Percentiles rank a stretch among this genome's conserved stretches.
These are phyloP conservation scores for Candida chauliodis DNA, from an alignment of 805 yeast genomes.

Conservation along the genomic window DNA sequence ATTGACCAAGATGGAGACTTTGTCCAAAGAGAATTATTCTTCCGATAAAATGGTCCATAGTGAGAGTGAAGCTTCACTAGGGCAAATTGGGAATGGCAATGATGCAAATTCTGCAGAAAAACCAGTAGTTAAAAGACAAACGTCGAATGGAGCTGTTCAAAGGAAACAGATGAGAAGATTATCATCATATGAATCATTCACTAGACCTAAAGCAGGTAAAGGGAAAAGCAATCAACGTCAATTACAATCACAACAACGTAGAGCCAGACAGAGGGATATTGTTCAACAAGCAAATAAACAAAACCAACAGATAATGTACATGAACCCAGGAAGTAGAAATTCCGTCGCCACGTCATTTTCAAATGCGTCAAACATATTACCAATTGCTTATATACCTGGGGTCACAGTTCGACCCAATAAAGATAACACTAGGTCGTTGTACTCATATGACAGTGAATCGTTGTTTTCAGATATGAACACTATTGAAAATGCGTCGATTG, in stretches of 20 bases:
- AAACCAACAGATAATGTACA: conserved; percentile 11
- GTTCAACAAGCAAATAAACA: conserved; percentile 9
- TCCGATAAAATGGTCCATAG: background rate
- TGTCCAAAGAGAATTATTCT: background rate
- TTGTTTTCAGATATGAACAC: conserved; percentile 42
- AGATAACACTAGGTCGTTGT: conserved; percentile 41
- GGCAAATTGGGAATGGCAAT: background rate
- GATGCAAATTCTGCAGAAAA: background rate
- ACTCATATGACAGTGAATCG: conserved; percentile 42
- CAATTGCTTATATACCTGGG: conserved; percentile 93
- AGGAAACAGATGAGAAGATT: conserved; percentile 21
- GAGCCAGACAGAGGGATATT: conserved; percentile 12
- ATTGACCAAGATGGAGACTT: conserved; percentile 2
- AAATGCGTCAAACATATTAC: conserved; percentile 82
- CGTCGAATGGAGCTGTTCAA: background rate
- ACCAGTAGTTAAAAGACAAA: conserved; percentile 4
- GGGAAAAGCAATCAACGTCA: conserved; percentile 15
- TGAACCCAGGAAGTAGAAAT: conserved; percentile 23
- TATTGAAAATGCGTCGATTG: conserved; percentile 45
- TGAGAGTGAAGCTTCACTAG: background rate
- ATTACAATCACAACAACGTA: conserved; percentile 15
- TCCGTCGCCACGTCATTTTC: conserved; percentile 59
- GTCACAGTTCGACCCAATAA: conserved; percentile 63
- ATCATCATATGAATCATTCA: conserved; percentile 42
- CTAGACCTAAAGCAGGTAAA: conserved; percentile 26